Evolutionary conservation across 2,329 filamentous ascomycete genomes (phyloP), one percentile per base, ranked within the genome.

Genomic region (Aspergillus nomiae): DNA sequence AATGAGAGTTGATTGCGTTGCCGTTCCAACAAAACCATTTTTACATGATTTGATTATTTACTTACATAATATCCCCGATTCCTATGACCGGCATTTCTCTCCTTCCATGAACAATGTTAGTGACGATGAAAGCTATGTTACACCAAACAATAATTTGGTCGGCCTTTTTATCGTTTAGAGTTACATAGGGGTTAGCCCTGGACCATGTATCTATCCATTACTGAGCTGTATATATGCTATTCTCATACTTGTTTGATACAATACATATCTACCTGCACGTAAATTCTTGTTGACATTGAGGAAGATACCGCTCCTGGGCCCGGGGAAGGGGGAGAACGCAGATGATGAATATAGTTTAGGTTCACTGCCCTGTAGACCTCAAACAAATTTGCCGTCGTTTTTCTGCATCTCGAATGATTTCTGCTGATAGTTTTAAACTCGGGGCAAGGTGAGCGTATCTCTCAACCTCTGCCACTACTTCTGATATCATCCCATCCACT

Each of bases 371-470:
- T 19, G 62, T 51, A 12, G 73, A 71, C 36, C 68, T 67, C 50
- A 74, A 68, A 62, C 67, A 71, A 21, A 73, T 83, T 71, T 89
- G 87, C 68, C 91, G 83, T 68, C 91, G 86, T 70, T 88, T 86
- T 75, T 91, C 91, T 9, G 92, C 91, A 75, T 94, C 91, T 62
- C 90, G 88, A 72, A 94, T 87, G 64, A 94, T 92, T 73, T 94
- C 91, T 26, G 90, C 88, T n/a, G 89, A 89, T 56, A 94, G 81
- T 67, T 85, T 86, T 36, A 94, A 81, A 71, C 91, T 94, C 7
- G 92, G 92, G 3, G 92, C 91, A 36, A 95, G 81, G 68, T 90
- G 86, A 0, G 90, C 86, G 74, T 92, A 91, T 67, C 87, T 85
- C 74, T 92, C 89, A 63, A 94, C 87, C 73, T 94, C 92, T 63